phyloP scores from a whole-genome alignment of 495 filamentous ascomycete species.

The Penicillium desertorum region DNA sequence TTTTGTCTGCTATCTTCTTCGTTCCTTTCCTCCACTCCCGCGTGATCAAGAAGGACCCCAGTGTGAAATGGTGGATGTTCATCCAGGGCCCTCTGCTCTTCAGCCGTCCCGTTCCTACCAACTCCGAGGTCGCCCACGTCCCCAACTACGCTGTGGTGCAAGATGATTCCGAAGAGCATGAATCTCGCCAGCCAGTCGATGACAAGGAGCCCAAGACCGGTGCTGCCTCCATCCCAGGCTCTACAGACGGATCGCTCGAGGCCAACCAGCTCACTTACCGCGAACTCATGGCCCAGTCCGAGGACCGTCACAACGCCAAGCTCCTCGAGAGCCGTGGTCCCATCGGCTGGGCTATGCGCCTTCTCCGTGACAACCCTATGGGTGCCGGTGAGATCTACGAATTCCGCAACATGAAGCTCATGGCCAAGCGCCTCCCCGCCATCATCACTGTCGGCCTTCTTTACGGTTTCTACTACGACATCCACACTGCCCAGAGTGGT shows the following conservation, averaged over 20 bases:
- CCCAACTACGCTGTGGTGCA: slow-evolving; percentile 57
- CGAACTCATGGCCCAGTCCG: slow-evolving; percentile 52
- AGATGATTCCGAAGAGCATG: slow-evolving; percentile 34
- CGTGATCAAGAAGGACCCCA: slow-evolving; percentile 55
- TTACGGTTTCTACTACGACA: slow-evolving; percentile 72
- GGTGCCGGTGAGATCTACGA: slow-evolving; percentile 68
- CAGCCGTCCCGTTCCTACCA: slow-evolving; percentile 41
- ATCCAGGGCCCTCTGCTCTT: slow-evolving; percentile 54
- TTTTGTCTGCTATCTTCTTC: slow-evolving; percentile 59
- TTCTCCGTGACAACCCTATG: slow-evolving; percentile 65
- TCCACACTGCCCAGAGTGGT: slow-evolving; percentile 66
- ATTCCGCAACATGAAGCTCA: slow-evolving; percentile 57
- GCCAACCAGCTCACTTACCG: slow-evolving; percentile 50
- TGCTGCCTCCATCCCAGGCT: slow-evolving; percentile 15
- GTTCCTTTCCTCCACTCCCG: slow-evolving; percentile 55
- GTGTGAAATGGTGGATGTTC: slow-evolving; percentile 55
- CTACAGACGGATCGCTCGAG: slow-evolving; percentile 45
- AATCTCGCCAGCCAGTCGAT: slow-evolving; percentile 27
- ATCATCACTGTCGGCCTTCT: slow-evolving; percentile 53
- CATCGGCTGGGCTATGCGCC: slow-evolving; percentile 71
- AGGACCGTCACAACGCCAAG: slow-evolving; percentile 51
- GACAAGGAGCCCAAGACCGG: slow-evolving; percentile 34
- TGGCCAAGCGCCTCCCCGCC: slow-evolving; percentile 61
- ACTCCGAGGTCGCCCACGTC: slow-evolving; percentile 46
- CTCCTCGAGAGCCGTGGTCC: slow-evolving; percentile 58